These are phyloP conservation scores for Ganoderma boninense DNA, from an alignment of 1,284 basidiomycete genomes.

Conservation along the genomic window DNA sequence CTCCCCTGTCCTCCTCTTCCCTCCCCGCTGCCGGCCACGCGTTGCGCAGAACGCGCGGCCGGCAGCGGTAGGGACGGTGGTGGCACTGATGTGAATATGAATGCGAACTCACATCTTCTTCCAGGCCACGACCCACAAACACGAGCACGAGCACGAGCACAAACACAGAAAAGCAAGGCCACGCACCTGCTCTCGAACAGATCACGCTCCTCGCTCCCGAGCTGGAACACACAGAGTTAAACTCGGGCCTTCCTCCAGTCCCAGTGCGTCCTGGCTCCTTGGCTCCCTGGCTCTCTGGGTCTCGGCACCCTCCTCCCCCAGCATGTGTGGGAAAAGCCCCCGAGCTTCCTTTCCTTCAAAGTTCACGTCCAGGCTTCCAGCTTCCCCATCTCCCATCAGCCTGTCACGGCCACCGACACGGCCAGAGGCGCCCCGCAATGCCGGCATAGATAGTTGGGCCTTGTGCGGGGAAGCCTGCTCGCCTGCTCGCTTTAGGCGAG, in stretches of 20 bases:
- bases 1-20: not conserved
- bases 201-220: not conserved
- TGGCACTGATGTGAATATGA: not conserved
- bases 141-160: not conserved
- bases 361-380: too few species aligned
- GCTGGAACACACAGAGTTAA: not conserved
- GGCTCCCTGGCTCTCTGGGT: too few species aligned
- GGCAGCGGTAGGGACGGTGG: not conserved
- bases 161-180: not conserved
- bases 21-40: not conserved
- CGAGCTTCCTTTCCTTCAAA: not conserved
- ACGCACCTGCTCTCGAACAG: not conserved
- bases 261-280: not conserved
- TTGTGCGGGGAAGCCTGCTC: not conserved
- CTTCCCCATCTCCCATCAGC: not conserved
- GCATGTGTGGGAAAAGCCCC: not conserved
- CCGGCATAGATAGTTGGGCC: not conserved
- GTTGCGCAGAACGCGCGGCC: not conserved
- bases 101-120: not conserved
- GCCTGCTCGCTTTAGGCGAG: not conserved
- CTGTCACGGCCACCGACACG: not conserved
- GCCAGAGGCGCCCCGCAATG: constrained; percentile 4
- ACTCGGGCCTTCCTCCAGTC: not conserved
- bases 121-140: not conserved
- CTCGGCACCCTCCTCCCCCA: too few species aligned